Evolutionary conservation across 23 red algal species (phyloP).

Genomic region (Pyropia yezoensis): DNA sequence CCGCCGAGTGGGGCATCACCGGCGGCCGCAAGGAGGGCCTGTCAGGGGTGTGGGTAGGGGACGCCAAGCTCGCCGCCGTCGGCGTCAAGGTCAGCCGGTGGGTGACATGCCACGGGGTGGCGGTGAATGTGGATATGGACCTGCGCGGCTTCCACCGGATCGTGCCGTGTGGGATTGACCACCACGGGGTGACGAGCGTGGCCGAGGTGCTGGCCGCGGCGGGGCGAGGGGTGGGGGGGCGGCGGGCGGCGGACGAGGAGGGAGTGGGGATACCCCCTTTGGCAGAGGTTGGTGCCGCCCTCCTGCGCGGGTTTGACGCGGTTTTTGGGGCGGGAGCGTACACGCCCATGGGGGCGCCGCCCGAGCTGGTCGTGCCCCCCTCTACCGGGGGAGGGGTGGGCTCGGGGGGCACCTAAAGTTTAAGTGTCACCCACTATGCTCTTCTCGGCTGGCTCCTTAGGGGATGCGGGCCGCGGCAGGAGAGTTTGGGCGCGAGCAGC

Average conservation of each 20-base stretch:
- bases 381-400: too few relatives aligned
- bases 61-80: slow-evolving; percentile 66
- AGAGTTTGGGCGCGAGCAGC: too few relatives aligned
- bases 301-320: slow-evolving; percentile 21
- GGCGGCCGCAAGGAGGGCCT: slow-evolving; percentile 47
- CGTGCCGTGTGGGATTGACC: slow-evolving; percentile 60
- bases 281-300: not conserved
- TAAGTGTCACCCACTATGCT: too few relatives aligned
- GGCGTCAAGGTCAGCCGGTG: slow-evolving; percentile 77
- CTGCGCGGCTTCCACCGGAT: slow-evolving; percentile 36
- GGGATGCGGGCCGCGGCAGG: too few relatives aligned
- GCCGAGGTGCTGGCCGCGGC: slow-evolving; percentile 5
- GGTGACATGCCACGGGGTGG: slow-evolving; percentile 89
- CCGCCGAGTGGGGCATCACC: slow-evolving; percentile 10
- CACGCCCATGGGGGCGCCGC: not conserved
- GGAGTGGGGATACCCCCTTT: not conserved
- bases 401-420: too few relatives aligned
- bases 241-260: not conserved
- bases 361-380: too few relatives aligned
- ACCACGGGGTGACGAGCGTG: slow-evolving; percentile 33
- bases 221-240: not conserved
- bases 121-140: slow-evolving; percentile 70
- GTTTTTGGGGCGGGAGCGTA: slow-evolving; percentile 19
- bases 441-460: too few relatives aligned
- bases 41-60: slow-evolving; percentile 77